Evolutionary conservation across 2,329 filamentous ascomycete species (phyloP).

Genomic region (Fusarium udum): DNA sequence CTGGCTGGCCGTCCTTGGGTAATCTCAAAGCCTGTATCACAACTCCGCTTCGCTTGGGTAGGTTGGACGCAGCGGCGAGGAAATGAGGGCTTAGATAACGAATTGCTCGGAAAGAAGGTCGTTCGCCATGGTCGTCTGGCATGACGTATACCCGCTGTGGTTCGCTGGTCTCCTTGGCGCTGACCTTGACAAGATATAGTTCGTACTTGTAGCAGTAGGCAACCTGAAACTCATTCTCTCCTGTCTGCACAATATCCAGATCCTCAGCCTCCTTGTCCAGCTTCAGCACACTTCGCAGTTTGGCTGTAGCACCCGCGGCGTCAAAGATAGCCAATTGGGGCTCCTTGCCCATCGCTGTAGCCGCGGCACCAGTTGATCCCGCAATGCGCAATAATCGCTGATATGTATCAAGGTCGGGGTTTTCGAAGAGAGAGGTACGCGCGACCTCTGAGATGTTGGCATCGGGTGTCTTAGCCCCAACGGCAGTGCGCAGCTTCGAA

Average conservation of each 20-base stretch:
- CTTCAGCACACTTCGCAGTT: constrained; percentile 59
- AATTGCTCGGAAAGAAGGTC: constrained; percentile 65
- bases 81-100: constrained; percentile 68
- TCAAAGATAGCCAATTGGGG: constrained; percentile 85
- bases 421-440: constrained; percentile 62
- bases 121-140: constrained; percentile 56
- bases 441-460: constrained; percentile 61
- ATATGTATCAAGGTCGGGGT: constrained; percentile 62
- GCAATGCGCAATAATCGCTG: constrained; percentile 68
- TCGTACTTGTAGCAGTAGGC: constrained; percentile 82
- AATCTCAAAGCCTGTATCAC: constrained; percentile 66
- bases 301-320: constrained; percentile 59
- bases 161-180: constrained; percentile 54
- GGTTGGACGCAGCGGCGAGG: constrained; percentile 65
- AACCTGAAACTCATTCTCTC: constrained; percentile 72
- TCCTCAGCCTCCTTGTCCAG: constrained; percentile 70
- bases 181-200: constrained; percentile 73
- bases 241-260: constrained; percentile 72
- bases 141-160: constrained; percentile 67
- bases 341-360: constrained; percentile 78
- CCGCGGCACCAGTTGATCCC: constrained; percentile 77
- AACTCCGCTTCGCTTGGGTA: constrained; percentile 66
- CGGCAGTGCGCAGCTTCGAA: constrained; percentile 47
- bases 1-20: constrained; percentile 50
- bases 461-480: constrained; percentile 43